phyloP scores from a whole-genome alignment of 2,329 filamentous ascomycete species.

The Microsporum ferrugineum region DNA sequence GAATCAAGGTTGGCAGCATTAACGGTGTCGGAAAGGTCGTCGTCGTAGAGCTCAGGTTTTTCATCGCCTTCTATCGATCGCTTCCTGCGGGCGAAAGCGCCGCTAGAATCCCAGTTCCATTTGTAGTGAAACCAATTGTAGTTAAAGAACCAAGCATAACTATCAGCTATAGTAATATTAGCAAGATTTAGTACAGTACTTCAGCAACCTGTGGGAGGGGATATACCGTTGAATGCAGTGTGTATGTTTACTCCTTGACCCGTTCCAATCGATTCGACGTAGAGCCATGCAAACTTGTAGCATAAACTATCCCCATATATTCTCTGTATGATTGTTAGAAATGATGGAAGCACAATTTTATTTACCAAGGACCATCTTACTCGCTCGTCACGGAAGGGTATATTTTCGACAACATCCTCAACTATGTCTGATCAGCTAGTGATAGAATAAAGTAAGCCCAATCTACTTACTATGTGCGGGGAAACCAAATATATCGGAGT shows the following conservation, averaged over 20 bases:
- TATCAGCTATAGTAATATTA: constrained; percentile 4
- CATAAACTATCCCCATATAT: constrained; percentile 2
- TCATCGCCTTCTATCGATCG: neutral
- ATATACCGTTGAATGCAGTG: neutral
- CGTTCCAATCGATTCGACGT: neutral
- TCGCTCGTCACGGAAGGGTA: too few species aligned
- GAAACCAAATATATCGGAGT: neutral
- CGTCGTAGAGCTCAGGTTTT: neutral
- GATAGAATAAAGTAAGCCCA: neutral
- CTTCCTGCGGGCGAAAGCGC: constrained; percentile 1
- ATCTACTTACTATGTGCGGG: neutral
- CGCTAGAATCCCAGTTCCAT: constrained; percentile 6
- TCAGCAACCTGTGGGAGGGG: neutral
- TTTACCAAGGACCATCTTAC: neutral
- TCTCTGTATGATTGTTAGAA: neutral
- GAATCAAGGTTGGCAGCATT: neutral
- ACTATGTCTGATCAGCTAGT: neutral
- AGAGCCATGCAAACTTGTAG: neutral
- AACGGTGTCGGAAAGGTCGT: neutral
- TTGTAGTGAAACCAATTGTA: constrained; percentile 7
- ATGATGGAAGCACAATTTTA: neutral
- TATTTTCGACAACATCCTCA: too few species aligned
- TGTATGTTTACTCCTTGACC: neutral
- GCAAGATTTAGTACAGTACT: neutral
- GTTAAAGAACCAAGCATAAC: constrained; percentile 8